phyloP scores from a whole-genome alignment of 768 basidiomycete species.

The Peribolospora kevripleyi region DNA sequence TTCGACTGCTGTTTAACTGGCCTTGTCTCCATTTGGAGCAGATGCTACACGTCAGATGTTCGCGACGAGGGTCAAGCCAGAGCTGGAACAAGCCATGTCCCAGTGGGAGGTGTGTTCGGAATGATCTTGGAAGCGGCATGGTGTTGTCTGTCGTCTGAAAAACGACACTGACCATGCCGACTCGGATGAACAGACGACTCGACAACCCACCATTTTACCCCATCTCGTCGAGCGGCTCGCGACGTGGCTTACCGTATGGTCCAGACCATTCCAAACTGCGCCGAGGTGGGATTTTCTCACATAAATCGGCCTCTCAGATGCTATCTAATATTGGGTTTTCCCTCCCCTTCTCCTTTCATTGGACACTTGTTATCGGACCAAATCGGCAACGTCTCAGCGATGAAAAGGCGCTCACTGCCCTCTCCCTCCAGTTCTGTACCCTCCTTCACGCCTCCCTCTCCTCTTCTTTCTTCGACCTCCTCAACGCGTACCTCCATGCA shows the following conservation, averaged over 20 bases:
- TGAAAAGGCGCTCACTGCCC: neutral
- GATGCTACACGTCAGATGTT: neutral
- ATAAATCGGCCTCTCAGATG: neutral
- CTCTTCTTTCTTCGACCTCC: neutral
- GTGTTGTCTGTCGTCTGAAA: too few species aligned
- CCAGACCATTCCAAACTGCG: neutral
- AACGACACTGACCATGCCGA: too few species aligned
- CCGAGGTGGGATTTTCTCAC: constrained; percentile 4
- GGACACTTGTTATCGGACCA: neutral
- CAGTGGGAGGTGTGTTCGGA: constrained; percentile 1
- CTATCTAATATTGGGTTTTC: neutral
- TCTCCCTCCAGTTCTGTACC: neutral
- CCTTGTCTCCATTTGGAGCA: neutral
- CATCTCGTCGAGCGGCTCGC: too few species aligned
- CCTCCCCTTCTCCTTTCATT: neutral
- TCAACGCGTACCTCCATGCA: neutral
- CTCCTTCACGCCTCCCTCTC: constrained; percentile 9
- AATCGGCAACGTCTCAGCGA: neutral
- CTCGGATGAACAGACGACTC: too few species aligned
- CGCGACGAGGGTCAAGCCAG: neutral
- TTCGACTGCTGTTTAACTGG: neutral
- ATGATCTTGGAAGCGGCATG: neutral
- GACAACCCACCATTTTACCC: too few species aligned
- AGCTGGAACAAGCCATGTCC: neutral
- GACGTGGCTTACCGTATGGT: too few species aligned